phyloP scores from a whole-genome alignment of 768 basidiomycete genomes.

The Dentipellis sp. region DNA sequence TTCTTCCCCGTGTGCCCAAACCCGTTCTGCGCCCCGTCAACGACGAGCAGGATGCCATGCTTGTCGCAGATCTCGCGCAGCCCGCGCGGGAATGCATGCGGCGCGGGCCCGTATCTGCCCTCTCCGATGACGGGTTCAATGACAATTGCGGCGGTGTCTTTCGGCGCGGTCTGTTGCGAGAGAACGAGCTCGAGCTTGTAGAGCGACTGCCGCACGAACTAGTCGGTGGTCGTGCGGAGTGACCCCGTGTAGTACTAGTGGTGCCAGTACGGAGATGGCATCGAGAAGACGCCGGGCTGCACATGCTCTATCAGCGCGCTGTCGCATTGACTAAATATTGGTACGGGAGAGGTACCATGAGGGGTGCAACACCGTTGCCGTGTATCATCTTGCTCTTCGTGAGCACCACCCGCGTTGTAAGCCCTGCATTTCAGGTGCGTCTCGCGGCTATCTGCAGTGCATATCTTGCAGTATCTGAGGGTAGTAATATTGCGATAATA shows the following conservation, averaged over 20 bases:
- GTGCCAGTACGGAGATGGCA: conserved; percentile 93
- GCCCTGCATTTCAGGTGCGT: too few relatives aligned
- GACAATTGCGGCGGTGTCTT: conserved; percentile 88
- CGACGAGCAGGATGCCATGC: conserved; percentile 74
- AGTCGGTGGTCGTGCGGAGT: conserved; percentile 41
- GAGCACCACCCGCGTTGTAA: too few relatives aligned
- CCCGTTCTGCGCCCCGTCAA: conserved; percentile 86
- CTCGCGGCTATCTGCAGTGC: too few relatives aligned
- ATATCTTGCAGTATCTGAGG: too few relatives aligned
- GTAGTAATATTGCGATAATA: too few relatives aligned
- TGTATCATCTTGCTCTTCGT: conserved; percentile 95
- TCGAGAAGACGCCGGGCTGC: conserved; percentile 75
- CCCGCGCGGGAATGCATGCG: conserved; percentile 68
- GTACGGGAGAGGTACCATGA: conserved; percentile 53
- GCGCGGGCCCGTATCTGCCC: conserved; percentile 91
- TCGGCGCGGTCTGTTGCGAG: conserved; percentile 71
- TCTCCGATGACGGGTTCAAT: conserved; percentile 93
- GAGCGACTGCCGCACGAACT: conserved; percentile 54
- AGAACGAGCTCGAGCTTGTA: conserved; percentile 77
- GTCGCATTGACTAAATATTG: neutral
- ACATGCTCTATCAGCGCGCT: neutral
- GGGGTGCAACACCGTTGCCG: conserved; percentile 63
- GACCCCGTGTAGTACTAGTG: conserved; percentile 59
- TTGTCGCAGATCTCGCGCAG: conserved; percentile 81
- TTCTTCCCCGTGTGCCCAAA: conserved; percentile 81